A percentile compares a stretch with the other conserved stretches of the same genome.
Evolutionary conservation across 2,329 filamentous ascomycete species (phyloP).

Genomic region (Hypoxylon sp.): DNA sequence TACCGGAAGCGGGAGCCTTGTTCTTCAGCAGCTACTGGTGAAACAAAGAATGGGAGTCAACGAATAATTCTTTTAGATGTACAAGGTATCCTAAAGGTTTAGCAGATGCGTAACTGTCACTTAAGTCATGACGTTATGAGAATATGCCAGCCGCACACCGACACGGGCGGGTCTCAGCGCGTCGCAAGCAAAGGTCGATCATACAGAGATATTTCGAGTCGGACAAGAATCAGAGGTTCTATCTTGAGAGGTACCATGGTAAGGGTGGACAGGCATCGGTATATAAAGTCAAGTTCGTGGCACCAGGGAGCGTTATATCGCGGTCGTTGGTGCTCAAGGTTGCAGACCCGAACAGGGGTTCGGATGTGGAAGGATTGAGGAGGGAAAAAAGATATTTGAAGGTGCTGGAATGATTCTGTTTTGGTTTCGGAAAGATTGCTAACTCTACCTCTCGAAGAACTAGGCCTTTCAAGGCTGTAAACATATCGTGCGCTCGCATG

Average conservation of each 20-base stretch:
- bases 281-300: conserved; percentile 15
- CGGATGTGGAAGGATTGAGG: conserved; percentile 10
- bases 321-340: conserved; percentile 19
- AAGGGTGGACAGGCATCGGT: conserved; percentile 22
- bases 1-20: too few relatives aligned
- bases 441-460: neutral
- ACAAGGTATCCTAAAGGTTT: too few relatives aligned
- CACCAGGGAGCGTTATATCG: neutral
- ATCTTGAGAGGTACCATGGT: conserved; percentile 6
- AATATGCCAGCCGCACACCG: too few relatives aligned
- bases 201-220: conserved; percentile 17
- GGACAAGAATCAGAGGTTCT: conserved; percentile 3
- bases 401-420: too few relatives aligned
- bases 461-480: conserved; percentile 8
- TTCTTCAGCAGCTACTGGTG: too few relatives aligned
- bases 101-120: too few relatives aligned
- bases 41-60: too few relatives aligned
- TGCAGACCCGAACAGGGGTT: conserved; percentile 8
- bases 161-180: too few relatives aligned
- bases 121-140: too few relatives aligned
- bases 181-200: too few relatives aligned
- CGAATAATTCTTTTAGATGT: too few relatives aligned
- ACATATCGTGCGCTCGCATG: conserved; percentile 8
- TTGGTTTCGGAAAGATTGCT: too few relatives aligned
- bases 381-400: conserved; percentile 10